Conservation (phyloP, 139 green algal genomes). For the Zygnema circumcarinatum region DNA sequence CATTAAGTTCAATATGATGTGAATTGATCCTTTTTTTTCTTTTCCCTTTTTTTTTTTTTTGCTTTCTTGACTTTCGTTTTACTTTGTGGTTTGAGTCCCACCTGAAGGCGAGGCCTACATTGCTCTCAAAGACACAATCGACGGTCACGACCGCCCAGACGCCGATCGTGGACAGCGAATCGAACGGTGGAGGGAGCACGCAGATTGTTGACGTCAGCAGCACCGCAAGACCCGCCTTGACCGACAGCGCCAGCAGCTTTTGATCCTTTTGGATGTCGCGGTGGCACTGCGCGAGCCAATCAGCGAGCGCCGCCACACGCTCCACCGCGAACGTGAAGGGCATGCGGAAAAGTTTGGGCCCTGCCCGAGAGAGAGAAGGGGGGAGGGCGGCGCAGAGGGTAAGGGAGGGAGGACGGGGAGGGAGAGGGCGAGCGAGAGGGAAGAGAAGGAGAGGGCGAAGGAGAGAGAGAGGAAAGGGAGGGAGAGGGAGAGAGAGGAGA, state of each 20-base stretch:
- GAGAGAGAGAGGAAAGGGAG: background rate
- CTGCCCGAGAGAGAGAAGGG: background rate
- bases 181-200: background rate
- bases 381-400: background rate
- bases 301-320: background rate
- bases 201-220: conserved; percentile 24
- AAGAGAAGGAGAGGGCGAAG: background rate
- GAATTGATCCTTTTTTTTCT: too few species aligned
- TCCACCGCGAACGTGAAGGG: background rate
- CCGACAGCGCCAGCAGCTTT: conserved; percentile 25
- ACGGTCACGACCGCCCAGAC: conserved; percentile 54
- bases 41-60: too few species aligned
- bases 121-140: conserved; percentile 50
- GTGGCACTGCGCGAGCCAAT: background rate
- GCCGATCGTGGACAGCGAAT: conserved; percentile 26
- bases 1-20: too few species aligned
- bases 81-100: too few species aligned
- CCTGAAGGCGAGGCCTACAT: conserved; percentile 47
- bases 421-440: too few species aligned
- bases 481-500: too few species aligned
- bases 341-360: background rate
- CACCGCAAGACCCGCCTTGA: conserved; percentile 39
- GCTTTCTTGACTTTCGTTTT: too few species aligned
- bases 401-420: background rate
- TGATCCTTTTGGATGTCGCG: background rate